A percentile compares a stretch with the other conserved stretches of the same genome.
phyloP scores from a whole-genome alignment of 768 basidiomycete species.

The Lyophyllum atratum region DNA sequence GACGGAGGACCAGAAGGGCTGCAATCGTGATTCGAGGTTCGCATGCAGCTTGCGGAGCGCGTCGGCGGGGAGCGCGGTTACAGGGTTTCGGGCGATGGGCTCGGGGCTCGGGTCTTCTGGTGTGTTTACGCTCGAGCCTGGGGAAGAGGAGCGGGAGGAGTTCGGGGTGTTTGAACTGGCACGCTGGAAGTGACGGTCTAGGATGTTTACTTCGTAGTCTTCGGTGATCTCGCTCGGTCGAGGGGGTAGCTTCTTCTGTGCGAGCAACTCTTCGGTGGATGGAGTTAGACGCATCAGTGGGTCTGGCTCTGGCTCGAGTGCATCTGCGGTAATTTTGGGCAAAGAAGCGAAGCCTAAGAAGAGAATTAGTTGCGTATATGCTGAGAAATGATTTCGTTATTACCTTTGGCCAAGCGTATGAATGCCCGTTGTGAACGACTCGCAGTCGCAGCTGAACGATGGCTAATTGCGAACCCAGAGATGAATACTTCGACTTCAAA shows the following conservation, averaged over 20 bases:
- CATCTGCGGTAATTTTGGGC: slow-evolving; percentile 53
- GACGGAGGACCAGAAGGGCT: slow-evolving; percentile 79
- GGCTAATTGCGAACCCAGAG: slow-evolving; percentile 73
- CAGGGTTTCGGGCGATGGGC: slow-evolving; percentile 3
- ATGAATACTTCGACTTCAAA: slow-evolving; percentile 76
- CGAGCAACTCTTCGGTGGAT: slow-evolving; percentile 53
- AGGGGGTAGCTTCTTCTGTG: slow-evolving; percentile 51
- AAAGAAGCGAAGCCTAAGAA: slow-evolving; percentile 71
- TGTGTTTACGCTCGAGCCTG: slow-evolving; percentile 1
- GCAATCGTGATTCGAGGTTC: slow-evolving; percentile 77
- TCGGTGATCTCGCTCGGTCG: slow-evolving; percentile 61
- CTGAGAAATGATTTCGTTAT: slow-evolving; percentile 8
- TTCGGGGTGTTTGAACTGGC: slow-evolving; percentile 27
- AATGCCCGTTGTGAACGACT: slow-evolving; percentile 79
- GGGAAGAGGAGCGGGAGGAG: slow-evolving; percentile 21
- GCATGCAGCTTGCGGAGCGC: slow-evolving; percentile 58
- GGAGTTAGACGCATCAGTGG: slow-evolving; percentile 25
- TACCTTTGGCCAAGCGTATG: slow-evolving; percentile 79
- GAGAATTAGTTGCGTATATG: background rate
- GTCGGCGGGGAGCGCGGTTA: slow-evolving; percentile 24
- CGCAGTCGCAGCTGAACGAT: slow-evolving; percentile 57
- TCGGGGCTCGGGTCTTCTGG: background rate
- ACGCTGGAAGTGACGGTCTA: slow-evolving; percentile 55
- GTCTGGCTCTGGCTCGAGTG: slow-evolving; percentile 28
- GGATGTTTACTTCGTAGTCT: slow-evolving; percentile 53